Conservation (phyloP, 257 asterid species). For the Linderniella brevidens region DNA sequence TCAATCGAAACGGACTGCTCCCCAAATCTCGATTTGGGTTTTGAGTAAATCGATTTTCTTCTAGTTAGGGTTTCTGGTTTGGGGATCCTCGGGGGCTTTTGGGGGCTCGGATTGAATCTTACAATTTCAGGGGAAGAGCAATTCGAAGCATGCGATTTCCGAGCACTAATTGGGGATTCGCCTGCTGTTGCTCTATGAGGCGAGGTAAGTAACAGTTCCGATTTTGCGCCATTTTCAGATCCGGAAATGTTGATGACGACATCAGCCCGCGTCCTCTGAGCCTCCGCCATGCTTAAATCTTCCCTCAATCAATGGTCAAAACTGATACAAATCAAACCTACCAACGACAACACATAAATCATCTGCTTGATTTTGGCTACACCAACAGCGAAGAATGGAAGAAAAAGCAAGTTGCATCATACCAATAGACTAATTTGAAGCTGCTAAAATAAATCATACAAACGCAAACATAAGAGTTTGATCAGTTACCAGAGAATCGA, state of each 20-base stretch:
- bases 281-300: conserved; percentile 31
- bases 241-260: conserved; percentile 30
- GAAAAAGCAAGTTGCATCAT: too few relatives aligned
- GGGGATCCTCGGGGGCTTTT: conserved; percentile 63
- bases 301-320: conserved; percentile 2
- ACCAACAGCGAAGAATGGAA: too few relatives aligned
- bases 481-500: too few relatives aligned
- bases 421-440: too few relatives aligned
- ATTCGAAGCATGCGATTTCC: conserved; percentile 15
- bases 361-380: too few relatives aligned
- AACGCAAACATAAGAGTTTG: too few relatives aligned
- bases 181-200: conserved; percentile 18
- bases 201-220: conserved; percentile 17
- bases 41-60: conserved; percentile 40
- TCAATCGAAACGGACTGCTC: conserved; percentile 42
- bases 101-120: conserved; percentile 29
- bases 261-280: conserved; percentile 24
- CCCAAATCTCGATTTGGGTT: conserved; percentile 83
- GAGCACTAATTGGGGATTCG: conserved; percentile 21
- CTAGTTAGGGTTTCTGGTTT: conserved; percentile 24
- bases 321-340: too few relatives aligned
- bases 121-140: conserved; percentile 48
- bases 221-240: conserved; percentile 26
- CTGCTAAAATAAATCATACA: too few relatives aligned
- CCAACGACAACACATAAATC: too few relatives aligned